Percentiles rank a stretch among this genome's conserved stretches.
Conservation (phyloP, 768 basidiomycete genomes). For the Mrakia gelida region DNA sequence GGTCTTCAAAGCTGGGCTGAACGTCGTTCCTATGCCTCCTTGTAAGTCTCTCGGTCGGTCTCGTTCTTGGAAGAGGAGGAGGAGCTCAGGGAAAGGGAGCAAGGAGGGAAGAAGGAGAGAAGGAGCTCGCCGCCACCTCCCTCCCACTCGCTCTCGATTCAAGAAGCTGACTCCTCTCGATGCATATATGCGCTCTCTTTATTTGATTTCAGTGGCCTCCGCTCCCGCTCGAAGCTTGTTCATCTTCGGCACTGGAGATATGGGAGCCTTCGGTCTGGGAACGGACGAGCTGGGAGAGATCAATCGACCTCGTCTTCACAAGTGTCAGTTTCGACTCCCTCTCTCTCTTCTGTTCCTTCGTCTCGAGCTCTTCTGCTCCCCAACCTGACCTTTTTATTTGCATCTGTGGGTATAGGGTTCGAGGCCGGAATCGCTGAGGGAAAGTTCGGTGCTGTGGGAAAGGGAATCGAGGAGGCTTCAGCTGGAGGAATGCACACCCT, state of each 20-base stretch:
- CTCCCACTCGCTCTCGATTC: too few relatives aligned
- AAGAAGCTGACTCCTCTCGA: not conserved
- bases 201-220: not conserved
- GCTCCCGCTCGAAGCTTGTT: constrained; percentile 50
- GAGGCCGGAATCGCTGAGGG: constrained; percentile 69
- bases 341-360: too few relatives aligned
- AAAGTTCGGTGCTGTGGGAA: constrained; percentile 57
- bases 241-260: constrained; percentile 84
- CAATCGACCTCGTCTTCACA: constrained; percentile 66
- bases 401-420: constrained; percentile 42
- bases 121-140: not conserved
- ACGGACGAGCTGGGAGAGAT: constrained; percentile 60
- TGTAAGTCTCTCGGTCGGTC: constrained; percentile 11
- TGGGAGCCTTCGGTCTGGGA: constrained; percentile 93
- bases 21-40: constrained; percentile 20
- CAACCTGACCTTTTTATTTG: not conserved
- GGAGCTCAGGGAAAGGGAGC: too few relatives aligned
- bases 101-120: not conserved
- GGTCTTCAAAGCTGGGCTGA: constrained; percentile 3
- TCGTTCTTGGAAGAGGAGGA: not conserved
- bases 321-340: constrained; percentile 49
- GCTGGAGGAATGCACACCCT: constrained; percentile 87
- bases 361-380: not conserved
- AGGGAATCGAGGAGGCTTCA: constrained; percentile 71
- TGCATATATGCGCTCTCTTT: not conserved